Base-by-base conservation (phyloP, 2,329 filamentous ascomycete genomes). In the Venturia nashicola region DNA sequence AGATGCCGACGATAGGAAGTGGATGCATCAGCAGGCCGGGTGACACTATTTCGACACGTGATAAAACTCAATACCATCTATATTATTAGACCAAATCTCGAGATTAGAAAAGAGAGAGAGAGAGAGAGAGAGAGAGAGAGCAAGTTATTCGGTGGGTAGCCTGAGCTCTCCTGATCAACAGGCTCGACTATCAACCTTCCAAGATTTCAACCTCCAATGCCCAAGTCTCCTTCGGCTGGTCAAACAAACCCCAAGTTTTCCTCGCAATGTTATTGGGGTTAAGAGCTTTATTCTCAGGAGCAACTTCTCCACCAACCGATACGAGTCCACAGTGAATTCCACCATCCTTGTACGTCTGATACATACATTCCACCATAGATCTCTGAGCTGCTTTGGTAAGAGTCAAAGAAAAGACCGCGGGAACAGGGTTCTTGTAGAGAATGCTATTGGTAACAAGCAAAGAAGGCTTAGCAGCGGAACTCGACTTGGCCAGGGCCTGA, bases 361-460 rank as follows among this genome's bases (percentile, higher is more conserved):
- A 36, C 51, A 65, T n/a, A 11, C 46, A 43, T 20, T 51, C 23
- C 2, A 46, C 34, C 36, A 65, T 42, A 55, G 57, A 59, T 14
- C 42, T 62, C 60, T 65, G 64, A 11, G 61, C 61, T n/a, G 64
- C 60, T 54, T 65, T 65, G 4, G 27, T 42, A 5, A 59, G 12
- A 27, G 48, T 40, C 34, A 65, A 54, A 0, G 78, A 78, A 20
- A 83, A 78, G 0, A 82, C 70, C 27, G 76, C 70, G 4, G 79
- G 78, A 1, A 77, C 67, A 0, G 81, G 81, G 39, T 78, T 72
- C 65, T 76, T 75, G n/a, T 78, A 80, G 18, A 83, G 74, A 55
- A 75, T 69, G 34, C 77, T 79, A 70, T 75, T 79, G 0, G 79
- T 82, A 12, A 82, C 78, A 34, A 83, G 71, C 11, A 83, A 69